Evolutionary conservation across 2,329 filamentous ascomycete genomes (phyloP).

Genomic region (Xylaria sp.): DNA sequence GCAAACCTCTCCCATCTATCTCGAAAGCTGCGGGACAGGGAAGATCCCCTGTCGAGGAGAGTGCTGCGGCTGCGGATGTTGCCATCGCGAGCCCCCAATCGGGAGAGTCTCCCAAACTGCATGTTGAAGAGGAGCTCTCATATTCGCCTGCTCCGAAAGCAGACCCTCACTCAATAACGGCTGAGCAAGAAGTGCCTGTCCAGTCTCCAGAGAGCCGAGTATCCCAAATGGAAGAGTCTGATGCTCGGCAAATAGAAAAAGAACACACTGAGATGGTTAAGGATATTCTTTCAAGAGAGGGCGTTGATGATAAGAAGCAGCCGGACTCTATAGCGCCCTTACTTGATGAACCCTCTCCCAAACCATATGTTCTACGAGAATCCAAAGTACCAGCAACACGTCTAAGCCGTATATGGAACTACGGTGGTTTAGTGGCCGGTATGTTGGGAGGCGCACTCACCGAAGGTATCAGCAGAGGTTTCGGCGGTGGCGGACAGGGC

Average conservation of each 20-base stretch:
- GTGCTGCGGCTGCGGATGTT: slow-evolving; percentile 23
- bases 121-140: not conserved
- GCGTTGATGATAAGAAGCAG: slow-evolving; percentile 23
- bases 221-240: slow-evolving; percentile 20
- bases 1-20: slow-evolving; percentile 20
- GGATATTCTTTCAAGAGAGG: slow-evolving; percentile 35
- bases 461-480: slow-evolving; percentile 80
- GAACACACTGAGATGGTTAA: slow-evolving; percentile 36
- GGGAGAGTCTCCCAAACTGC: not conserved
- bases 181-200: not conserved
- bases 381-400: slow-evolving; percentile 90
- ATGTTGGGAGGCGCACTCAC: slow-evolving; percentile 93
- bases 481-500: slow-evolving; percentile 69
- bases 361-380: slow-evolving; percentile 75
- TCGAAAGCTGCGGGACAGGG: slow-evolving; percentile 17
- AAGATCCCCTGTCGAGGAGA: slow-evolving; percentile 31
- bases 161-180: not conserved
- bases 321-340: slow-evolving; percentile 9
- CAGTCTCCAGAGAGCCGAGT: not conserved
- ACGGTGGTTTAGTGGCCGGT: slow-evolving; percentile 87
- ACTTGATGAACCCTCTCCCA: slow-evolving; percentile 29
- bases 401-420: slow-evolving; percentile 90
- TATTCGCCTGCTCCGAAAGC: not conserved
- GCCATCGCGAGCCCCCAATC: slow-evolving; percentile 14
- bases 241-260: slow-evolving; percentile 26